Evolutionary conservation across 73 alveolate genomes (phyloP).

Genomic region (Tetrahymena thermophila): DNA sequence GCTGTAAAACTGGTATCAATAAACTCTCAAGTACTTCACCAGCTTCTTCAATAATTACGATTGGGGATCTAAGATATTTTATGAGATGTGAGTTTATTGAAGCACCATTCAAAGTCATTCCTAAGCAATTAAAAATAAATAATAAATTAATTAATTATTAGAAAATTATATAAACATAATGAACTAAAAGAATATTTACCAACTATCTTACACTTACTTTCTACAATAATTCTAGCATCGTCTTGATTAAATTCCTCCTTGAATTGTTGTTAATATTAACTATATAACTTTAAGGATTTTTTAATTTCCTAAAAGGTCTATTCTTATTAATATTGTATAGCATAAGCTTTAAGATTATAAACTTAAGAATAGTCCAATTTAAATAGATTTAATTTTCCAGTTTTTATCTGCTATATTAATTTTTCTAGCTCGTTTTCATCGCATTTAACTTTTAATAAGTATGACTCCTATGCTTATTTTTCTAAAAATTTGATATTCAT

Average conservation of each 20-base stretch:
- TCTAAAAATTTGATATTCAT: background rate
- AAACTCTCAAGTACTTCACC: conserved; percentile 90
- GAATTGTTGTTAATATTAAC: background rate
- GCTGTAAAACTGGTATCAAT: conserved; percentile 52
- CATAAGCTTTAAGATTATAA: background rate
- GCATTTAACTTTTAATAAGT: background rate
- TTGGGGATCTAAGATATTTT: conserved; percentile 58
- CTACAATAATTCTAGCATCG: background rate
- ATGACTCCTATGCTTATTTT: background rate
- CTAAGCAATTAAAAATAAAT: conserved; percentile 34
- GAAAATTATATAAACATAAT: background rate
- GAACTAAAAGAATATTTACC: background rate
- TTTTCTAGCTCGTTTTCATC: background rate
- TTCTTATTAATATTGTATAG: background rate
- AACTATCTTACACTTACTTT: background rate
- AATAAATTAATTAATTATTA: background rate
- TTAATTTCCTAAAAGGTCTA: background rate
- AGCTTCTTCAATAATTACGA: conserved; percentile 84
- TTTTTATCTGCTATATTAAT: background rate
- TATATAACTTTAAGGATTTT: background rate
- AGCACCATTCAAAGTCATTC: conserved; percentile 86
- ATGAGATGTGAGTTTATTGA: conserved; percentile 65
- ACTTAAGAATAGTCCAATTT: background rate
- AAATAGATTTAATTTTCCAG: background rate
- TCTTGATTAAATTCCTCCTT: background rate